Conservation (phyloP, 2,329 filamentous ascomycete species). For the Beauveria brongniartii region DNA sequence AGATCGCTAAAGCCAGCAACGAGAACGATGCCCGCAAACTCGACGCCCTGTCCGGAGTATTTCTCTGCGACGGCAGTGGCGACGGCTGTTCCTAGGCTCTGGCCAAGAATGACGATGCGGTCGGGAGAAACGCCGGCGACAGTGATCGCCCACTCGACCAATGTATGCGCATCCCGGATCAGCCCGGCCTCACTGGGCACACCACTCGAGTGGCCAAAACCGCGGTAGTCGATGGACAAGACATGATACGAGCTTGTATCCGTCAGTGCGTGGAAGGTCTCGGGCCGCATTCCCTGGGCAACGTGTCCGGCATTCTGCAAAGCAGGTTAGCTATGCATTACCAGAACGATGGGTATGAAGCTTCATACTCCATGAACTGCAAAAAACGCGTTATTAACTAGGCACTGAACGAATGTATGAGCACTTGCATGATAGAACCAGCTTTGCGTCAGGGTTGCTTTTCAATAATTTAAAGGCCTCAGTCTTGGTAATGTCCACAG, state of each 20-base stretch:
- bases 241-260: constrained; percentile 70
- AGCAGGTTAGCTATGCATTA: constrained; percentile 15
- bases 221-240: constrained; percentile 84
- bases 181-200: constrained; percentile 71
- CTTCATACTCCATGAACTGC: constrained; percentile 49
- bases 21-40: constrained; percentile 74
- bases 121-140: constrained; percentile 56
- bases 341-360: background rate
- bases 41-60: constrained; percentile 51
- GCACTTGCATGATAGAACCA: constrained; percentile 56
- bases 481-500: constrained; percentile 45
- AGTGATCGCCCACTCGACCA: constrained; percentile 64
- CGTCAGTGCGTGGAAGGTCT: constrained; percentile 69
- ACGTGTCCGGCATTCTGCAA: constrained; percentile 75
- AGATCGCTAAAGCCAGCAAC: constrained; percentile 73
- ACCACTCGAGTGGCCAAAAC: constrained; percentile 77
- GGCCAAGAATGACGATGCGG: constrained; percentile 74
- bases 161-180: constrained; percentile 66
- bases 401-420: background rate
- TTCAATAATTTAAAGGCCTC: constrained; percentile 54
- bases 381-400: constrained; percentile 12
- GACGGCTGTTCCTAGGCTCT: constrained; percentile 84
- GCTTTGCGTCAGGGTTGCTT: constrained; percentile 52
- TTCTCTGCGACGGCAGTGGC: constrained; percentile 65
- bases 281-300: constrained; percentile 67